Conservation (phyloP, 805 yeast genomes). For the Lachancea sp. region DNA sequence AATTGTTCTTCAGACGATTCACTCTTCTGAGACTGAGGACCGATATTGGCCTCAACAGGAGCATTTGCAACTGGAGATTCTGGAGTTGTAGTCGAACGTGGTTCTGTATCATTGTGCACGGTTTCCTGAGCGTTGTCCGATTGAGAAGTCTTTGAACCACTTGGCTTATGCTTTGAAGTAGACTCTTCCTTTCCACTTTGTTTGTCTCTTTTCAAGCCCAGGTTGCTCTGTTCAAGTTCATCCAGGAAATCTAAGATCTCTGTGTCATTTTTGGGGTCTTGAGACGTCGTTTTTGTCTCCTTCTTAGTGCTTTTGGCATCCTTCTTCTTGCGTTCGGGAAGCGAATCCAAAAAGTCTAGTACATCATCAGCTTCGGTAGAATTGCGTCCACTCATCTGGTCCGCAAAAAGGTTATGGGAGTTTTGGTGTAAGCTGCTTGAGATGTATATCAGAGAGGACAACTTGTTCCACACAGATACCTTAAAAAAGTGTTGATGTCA, state of each 20-base stretch:
- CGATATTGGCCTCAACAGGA: constrained; percentile 4
- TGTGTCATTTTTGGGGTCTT: constrained; percentile 22
- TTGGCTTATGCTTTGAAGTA: not conserved
- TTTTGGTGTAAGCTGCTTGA: too few species aligned
- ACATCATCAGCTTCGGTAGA: constrained; percentile 64
- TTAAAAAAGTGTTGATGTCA: constrained; percentile 1
- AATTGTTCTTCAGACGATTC: constrained; percentile 23
- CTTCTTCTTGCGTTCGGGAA: constrained; percentile 42
- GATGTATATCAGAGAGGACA: not conserved
- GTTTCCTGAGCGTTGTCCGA: not conserved
- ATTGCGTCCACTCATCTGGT: constrained; percentile 22
- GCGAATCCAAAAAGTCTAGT: constrained; percentile 69
- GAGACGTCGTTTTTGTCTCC: constrained; percentile 36
- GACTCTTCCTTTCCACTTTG: constrained; percentile 1
- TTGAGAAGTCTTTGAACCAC: not conserved
- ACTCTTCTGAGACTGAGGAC: constrained; percentile 15
- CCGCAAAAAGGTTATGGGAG: too few species aligned
- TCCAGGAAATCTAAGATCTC: constrained; percentile 46
- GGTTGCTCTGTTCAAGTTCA: constrained; percentile 62
- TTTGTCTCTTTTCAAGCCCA: constrained; percentile 27
- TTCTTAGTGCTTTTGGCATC: constrained; percentile 31
- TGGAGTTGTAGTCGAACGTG: not conserved
- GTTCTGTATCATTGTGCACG: constrained; percentile 12
- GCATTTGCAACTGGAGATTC: not conserved
- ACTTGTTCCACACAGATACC: not conserved